These are phyloP conservation scores for Pyrenula massariospora DNA, from an alignment of 495 filamentous ascomycete genomes.

Conservation along the genomic window DNA sequence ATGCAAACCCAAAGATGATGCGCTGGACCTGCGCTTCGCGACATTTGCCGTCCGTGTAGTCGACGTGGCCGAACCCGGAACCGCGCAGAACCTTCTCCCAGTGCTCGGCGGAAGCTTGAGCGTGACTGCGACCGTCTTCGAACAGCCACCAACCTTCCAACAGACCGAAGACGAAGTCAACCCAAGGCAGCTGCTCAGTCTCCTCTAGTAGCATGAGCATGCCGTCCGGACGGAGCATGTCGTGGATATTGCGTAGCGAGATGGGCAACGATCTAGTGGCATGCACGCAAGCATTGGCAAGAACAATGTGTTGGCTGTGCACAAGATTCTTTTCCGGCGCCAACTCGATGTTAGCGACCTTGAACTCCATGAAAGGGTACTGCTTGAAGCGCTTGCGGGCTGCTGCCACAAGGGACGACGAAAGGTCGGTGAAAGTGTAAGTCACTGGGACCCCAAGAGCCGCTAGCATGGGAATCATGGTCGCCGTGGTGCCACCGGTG, in stretches of 20 bases:
- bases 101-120: slow-evolving; percentile 5
- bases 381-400: slow-evolving; percentile 16
- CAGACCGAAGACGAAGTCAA: slow-evolving; percentile 21
- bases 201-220: slow-evolving; percentile 25
- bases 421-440: slow-evolving; percentile 33
- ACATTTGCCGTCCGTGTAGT: slow-evolving; percentile 9
- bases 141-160: slow-evolving; percentile 26
- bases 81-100: slow-evolving; percentile 8
- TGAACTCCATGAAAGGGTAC: slow-evolving; percentile 17
- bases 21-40: slow-evolving; percentile 11
- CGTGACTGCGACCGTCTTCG: slow-evolving; percentile 17
- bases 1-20: slow-evolving; percentile 12
- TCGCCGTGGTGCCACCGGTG: slow-evolving; percentile 27
- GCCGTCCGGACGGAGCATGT: slow-evolving; percentile 23
- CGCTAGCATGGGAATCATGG: slow-evolving; percentile 12
- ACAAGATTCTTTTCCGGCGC: slow-evolving; percentile 7
- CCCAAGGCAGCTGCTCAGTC: slow-evolving; percentile 19
- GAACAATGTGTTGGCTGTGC: slow-evolving; percentile 18
- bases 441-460: slow-evolving; percentile 11
- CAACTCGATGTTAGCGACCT: slow-evolving; percentile 21
- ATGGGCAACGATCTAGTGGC: slow-evolving; percentile 21
- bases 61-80: slow-evolving; percentile 9
- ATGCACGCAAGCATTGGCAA: slow-evolving; percentile 32
- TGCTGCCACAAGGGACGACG: slow-evolving; percentile 19
- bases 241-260: slow-evolving; percentile 15